These are phyloP conservation scores for Chaetomium olivaceum DNA, from an alignment of 2,329 filamentous ascomycete species.

Conservation along the genomic window DNA sequence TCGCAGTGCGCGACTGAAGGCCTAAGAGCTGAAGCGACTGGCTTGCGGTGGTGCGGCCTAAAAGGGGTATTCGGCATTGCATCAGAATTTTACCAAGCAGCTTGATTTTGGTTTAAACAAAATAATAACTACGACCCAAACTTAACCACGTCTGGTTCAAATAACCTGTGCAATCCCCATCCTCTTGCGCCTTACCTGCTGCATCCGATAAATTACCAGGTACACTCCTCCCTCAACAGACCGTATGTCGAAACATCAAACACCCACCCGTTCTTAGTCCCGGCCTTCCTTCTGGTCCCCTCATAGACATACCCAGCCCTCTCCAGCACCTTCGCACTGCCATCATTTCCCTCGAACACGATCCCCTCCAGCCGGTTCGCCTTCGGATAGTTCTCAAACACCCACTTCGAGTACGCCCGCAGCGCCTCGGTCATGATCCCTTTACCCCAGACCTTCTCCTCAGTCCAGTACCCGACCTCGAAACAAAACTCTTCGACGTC, in stretches of 20 bases:
- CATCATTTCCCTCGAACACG: slow-evolving; percentile 43
- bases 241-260: slow-evolving; percentile 44
- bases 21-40: slow-evolving; percentile 34
- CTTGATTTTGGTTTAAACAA: not conserved
- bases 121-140: not conserved
- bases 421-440: slow-evolving; percentile 48
- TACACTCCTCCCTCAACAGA: slow-evolving; percentile 35
- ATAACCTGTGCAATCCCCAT: not conserved
- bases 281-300: slow-evolving; percentile 44
- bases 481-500: slow-evolving; percentile 47
- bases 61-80: not conserved
- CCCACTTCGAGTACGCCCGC: slow-evolving; percentile 45
- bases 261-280: slow-evolving; percentile 45
- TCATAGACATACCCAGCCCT: slow-evolving; percentile 48
- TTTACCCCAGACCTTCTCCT: slow-evolving; percentile 46
- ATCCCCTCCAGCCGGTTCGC: slow-evolving; percentile 46
- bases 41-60: not conserved
- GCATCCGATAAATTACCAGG: not conserved
- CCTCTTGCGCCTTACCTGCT: not conserved
- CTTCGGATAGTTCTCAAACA: slow-evolving; percentile 45
- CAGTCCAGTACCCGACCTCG: slow-evolving; percentile 54
- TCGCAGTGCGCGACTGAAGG: slow-evolving; percentile 67
- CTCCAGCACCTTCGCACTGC: slow-evolving; percentile 45
- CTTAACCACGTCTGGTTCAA: not conserved
- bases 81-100: not conserved